A percentile compares a stretch with the other conserved stretches of the same genome.
These are phyloP conservation scores for Xylaria sp. DNA, from an alignment of 2,329 filamentous ascomycete genomes.

Conservation along the genomic window DNA sequence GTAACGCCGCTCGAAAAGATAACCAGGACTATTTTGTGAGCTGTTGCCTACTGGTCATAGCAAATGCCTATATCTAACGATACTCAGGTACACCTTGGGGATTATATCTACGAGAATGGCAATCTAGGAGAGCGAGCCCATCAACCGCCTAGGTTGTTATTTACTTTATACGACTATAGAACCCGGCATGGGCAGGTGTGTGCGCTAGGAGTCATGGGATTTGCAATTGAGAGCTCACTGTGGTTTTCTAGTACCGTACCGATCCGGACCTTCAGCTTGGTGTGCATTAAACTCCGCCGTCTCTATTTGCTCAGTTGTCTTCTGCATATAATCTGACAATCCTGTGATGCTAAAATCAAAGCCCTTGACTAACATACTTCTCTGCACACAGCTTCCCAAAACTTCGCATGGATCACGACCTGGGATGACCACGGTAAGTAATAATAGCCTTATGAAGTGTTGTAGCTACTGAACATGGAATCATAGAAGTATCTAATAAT, in stretches of 20 bases:
- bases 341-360: not conserved
- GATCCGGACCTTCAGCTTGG: conserved; percentile 55
- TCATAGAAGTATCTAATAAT: conserved; percentile 69
- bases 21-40: conserved; percentile 59
- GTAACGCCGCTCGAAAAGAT: conserved; percentile 55
- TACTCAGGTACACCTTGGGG: conserved; percentile 50
- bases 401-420: conserved; percentile 58
- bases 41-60: not conserved
- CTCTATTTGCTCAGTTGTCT: not conserved
- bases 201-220: not conserved
- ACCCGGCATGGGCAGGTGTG: conserved; percentile 53
- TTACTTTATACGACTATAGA: conserved; percentile 56
- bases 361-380: not conserved
- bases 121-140: conserved; percentile 46
- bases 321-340: not conserved
- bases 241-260: conserved; percentile 50
- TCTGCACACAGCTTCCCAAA: conserved; percentile 46
- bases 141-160: conserved; percentile 44
- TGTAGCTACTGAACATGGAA: conserved; percentile 10
- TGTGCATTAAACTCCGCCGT: not conserved
- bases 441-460: not conserved
- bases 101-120: conserved; percentile 73
- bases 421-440: conserved; percentile 56
- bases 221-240: not conserved
- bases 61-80: conserved; percentile 1